Base-by-base conservation (phyloP, 2,329 filamentous ascomycete species). In the Colletotrichum lini region DNA sequence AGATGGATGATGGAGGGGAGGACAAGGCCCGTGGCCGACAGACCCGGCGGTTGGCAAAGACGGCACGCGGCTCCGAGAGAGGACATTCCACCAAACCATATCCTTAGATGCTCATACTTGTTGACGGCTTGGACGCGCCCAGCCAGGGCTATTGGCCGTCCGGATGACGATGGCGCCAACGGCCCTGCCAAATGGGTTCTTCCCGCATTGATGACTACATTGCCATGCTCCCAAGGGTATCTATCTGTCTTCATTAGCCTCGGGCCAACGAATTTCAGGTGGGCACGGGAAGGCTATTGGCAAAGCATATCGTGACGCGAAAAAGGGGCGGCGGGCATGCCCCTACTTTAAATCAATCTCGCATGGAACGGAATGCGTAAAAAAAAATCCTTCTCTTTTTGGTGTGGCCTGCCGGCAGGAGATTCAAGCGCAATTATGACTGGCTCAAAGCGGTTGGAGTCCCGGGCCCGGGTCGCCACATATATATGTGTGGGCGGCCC, bases 241-340 rank as follows among this genome's bases (percentile, higher is more conserved):
- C 5, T 30, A 30, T 30, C 30, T 30, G 45, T 23, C 52, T 45
- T 49, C 40, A 57, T 50, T n/a, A 52, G 67, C 56, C 26, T 50
- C 45, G 49, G 62, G 40, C 54, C 44, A 60, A 52, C 40, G 56
- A 18, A 47, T 40, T 50, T 47, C 23, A 49, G 26, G 62, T 61
- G 62, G 67, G 67, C 62, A 66, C 67, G 62, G 56, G 67, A 70
- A 70, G 62, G 60, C 30, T 61, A 66, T 70, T 53, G 52, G 50
- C 59, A 50, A 65, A 9, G 52, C 50, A 56, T 65, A 42, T 30
- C 63, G 30, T 30, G 30, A 38, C 35, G 35, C 23, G 30, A 30
- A 30, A 30, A 30, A 35, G 21, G 8, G 56, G 50, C 44, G 26
- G 68, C 13, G 50, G 58, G 45, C 52, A 50, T 45, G 13, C 9